These are phyloP conservation scores for Gastrolobium villosum DNA, from an alignment of 306 rosid genomes.

Conservation along the genomic window DNA sequence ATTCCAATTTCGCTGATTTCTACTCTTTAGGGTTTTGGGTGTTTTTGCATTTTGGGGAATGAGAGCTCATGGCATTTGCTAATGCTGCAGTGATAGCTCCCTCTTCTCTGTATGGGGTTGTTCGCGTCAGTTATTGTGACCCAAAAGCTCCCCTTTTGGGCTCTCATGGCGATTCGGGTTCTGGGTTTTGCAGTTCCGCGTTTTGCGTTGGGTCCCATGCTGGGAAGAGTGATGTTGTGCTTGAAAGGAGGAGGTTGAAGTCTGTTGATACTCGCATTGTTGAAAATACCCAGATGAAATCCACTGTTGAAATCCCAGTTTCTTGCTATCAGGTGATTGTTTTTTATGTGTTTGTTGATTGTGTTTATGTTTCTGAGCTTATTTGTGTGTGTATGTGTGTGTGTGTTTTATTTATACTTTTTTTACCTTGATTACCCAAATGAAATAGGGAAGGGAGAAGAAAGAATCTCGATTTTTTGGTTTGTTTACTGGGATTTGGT, in stretches of 20 bases:
- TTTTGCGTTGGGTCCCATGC: conserved; percentile 52
- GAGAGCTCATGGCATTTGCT: conserved; percentile 67
- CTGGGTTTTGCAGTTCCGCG: conserved; percentile 51
- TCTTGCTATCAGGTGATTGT: conserved; percentile 84
- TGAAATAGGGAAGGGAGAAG: not conserved
- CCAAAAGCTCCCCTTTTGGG: conserved; percentile 44
- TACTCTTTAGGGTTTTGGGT: conserved; percentile 49
- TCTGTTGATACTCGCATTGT: conserved; percentile 64
- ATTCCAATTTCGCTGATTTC: conserved; percentile 27
- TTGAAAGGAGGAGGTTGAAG: conserved; percentile 66
- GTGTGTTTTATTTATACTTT: not conserved
- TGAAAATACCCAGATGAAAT: conserved; percentile 49
- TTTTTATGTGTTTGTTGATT: not conserved
- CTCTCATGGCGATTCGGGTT: conserved; percentile 43
- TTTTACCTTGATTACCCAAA: not conserved
- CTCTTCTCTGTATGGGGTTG: conserved; percentile 53
- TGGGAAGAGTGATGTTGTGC: conserved; percentile 47
- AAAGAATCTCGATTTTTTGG: not conserved
- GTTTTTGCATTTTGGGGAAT: conserved; percentile 23
- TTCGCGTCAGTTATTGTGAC: conserved; percentile 44
- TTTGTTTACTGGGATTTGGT: conserved; percentile 19
- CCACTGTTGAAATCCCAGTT: conserved; percentile 78
- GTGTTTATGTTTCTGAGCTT: not conserved
- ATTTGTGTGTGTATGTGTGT: not conserved
- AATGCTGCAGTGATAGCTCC: conserved; percentile 58